Base-by-base conservation (phyloP, 1,284 basidiomycete genomes). In the Mixia osmundae region DNA sequence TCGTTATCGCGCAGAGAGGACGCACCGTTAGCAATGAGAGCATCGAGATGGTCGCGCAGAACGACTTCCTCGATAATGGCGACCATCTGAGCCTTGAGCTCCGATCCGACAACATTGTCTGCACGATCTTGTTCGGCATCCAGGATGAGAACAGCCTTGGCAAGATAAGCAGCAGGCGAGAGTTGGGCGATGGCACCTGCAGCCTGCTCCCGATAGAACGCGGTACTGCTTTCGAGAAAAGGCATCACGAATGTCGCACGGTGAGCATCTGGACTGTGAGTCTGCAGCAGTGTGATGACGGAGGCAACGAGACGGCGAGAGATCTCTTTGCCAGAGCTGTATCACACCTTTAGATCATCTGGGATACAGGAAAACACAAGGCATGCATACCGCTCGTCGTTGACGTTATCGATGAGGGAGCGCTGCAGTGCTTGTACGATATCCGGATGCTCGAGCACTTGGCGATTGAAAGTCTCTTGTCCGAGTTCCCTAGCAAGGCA, bases 61-160 rank as follows among this genome's bases (percentile, higher is more conserved):
- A 51, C 32, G 25, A 44, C 42, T 6, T 44, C 42, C 29, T 48
- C 41, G 10, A 50, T 33, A 1, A 44, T 38, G 0, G 35, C 25
- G 9, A 43, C n/a, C 3, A 51, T 30, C 3, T 16, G 16, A 0
- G 34, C 41, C 34, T 44, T 43, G 9, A 46, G 26, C 19, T 38
- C 41, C 4, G 9, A 12, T 0, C 46, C 46, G 3, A 76, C 54
- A 2, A 75, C 54, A 0, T 57, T 61, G 37, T 62, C 57, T 0
- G 64, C 61, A 9, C 75, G 62, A 18, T 61, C 54, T 3, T 56
- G 52, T 48, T 82, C 76, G 47, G 71, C 65, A 1, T 60, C 43
- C 11, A 69, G 61, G 14, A 68, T 60, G 19, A 47, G 25, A 14
- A 60, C 52, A 11, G 64, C 61, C 32, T 68, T 59, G 5, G 48